Evolutionary conservation across 2,329 filamentous ascomycete genomes (phyloP).

Genomic region (Fusarium sp.): DNA sequence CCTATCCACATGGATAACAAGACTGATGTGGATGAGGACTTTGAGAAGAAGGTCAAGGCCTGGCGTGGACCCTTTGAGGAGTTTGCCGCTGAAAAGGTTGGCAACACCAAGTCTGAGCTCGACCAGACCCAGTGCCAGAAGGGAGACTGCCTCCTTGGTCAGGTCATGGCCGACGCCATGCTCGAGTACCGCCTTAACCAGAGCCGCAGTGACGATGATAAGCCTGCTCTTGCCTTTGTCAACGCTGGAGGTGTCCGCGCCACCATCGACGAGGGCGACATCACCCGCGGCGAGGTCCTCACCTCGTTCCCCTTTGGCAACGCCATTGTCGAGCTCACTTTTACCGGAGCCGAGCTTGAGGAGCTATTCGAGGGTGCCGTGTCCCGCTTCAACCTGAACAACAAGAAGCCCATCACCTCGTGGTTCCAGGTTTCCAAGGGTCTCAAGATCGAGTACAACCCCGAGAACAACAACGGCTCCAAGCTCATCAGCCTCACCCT

Average conservation of each 20-base stretch:
- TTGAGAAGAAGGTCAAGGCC: conserved; percentile 68
- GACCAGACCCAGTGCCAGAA: conserved; percentile 70
- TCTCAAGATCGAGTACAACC: conserved; percentile 70
- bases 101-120: conserved; percentile 64
- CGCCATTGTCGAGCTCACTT: conserved; percentile 68
- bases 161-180: conserved; percentile 70
- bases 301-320: conserved; percentile 76
- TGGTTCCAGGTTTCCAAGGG: conserved; percentile 71
- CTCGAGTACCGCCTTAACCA: conserved; percentile 68
- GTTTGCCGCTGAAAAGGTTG: conserved; percentile 69
- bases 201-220: conserved; percentile 53
- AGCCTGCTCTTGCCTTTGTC: conserved; percentile 66
- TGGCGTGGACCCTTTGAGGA: conserved; percentile 73
- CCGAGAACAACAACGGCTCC: conserved; percentile 59
- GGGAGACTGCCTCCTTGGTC: conserved; percentile 68
- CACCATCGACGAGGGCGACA: conserved; percentile 69
- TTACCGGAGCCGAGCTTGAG: conserved; percentile 66
- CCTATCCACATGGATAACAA: conserved; percentile 74
- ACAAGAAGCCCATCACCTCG: conserved; percentile 64
- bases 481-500: conserved; percentile 66
- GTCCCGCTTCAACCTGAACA: conserved; percentile 65
- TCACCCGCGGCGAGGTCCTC: conserved; percentile 73
- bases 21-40: conserved; percentile 65
- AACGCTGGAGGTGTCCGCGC: conserved; percentile 75
- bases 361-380: conserved; percentile 70